Base-by-base conservation (phyloP, 495 filamentous ascomycete genomes). In the Tetracladium setigerum region DNA sequence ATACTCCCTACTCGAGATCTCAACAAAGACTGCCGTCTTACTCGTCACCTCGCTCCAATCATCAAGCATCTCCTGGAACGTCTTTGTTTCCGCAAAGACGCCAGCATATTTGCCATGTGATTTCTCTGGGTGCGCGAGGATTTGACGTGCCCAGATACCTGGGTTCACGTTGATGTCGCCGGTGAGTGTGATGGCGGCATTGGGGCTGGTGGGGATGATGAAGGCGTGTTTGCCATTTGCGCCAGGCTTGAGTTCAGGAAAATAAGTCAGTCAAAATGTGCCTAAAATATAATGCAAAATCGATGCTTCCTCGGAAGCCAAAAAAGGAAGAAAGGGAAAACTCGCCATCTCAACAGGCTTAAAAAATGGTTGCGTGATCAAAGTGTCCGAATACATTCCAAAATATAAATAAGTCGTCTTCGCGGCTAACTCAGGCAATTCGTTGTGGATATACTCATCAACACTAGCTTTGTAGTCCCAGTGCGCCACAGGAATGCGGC, bases 341-440 rank as follows among this genome's bases (percentile, higher is more conserved):
- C n/a, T n/a, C n/a, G n/a, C n/a, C n/a, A n/a, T n/a, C n/a, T n/a
- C 6, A 17, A 39, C 12, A 17, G 17, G 37, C 15, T 39, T 39
- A 17, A 16, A 8, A 15, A 17, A 11, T 8, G 37, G 37, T 7
- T 12, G 8, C 8, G 12, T 39, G 37, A 16, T 16, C 10, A 39
- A 16, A 16, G 12, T 39, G 37, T 39, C 17, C 8, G 37, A 8
- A 52, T 64, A 73, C 9, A 44, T 46, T 7, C 69, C 69, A 11
- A 67, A 47, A 44, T 71, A 62, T 42, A 72, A 27, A 13, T 63
- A 46, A 30, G 58, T 68, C 2, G 63, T 67, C 50, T 67, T 70
- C 46, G 53, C 54, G 33, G 57, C 61, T 18, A 76, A 53, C 4
- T 63, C 59, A 0, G 69, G 67, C 46, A 67, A 53, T 8, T 34